These are phyloP conservation scores for Colletotrichum godetiae DNA, from an alignment of 2,329 filamentous ascomycete species.

Conservation along the genomic window DNA sequence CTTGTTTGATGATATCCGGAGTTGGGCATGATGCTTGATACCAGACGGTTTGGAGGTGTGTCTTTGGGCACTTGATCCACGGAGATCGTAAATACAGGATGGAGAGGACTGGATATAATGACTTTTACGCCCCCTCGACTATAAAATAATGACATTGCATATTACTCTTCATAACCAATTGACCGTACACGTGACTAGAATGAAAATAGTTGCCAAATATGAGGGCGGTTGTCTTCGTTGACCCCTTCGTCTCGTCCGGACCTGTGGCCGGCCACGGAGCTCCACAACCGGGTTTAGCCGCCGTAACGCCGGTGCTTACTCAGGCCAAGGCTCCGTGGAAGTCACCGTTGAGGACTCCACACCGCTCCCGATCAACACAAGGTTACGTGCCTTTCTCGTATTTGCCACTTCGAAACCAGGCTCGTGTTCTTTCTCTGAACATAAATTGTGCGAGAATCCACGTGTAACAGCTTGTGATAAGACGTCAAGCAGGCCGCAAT, in stretches of 20 bases:
- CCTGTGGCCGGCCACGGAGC: too few relatives aligned
- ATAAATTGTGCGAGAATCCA: too few relatives aligned
- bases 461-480: too few relatives aligned
- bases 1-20: not conserved
- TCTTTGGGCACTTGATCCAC: not conserved
- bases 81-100: not conserved
- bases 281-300: not conserved
- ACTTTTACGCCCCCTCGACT: not conserved
- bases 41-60: not conserved
- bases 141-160: not conserved
- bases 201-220: not conserved
- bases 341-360: not conserved
- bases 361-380: not conserved
- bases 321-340: not conserved
- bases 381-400: not conserved
- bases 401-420: too few relatives aligned
- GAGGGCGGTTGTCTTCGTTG: not conserved
- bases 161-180: not conserved
- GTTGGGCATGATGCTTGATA: not conserved
- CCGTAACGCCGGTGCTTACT: constrained; percentile 4
- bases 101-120: not conserved
- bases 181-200: not conserved
- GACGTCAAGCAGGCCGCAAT: too few relatives aligned
- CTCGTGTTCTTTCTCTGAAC: too few relatives aligned
- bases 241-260: too few relatives aligned